Conservation (phyloP, 2,329 filamentous ascomycete species). For the Davidsoniella neocaledoniae region DNA sequence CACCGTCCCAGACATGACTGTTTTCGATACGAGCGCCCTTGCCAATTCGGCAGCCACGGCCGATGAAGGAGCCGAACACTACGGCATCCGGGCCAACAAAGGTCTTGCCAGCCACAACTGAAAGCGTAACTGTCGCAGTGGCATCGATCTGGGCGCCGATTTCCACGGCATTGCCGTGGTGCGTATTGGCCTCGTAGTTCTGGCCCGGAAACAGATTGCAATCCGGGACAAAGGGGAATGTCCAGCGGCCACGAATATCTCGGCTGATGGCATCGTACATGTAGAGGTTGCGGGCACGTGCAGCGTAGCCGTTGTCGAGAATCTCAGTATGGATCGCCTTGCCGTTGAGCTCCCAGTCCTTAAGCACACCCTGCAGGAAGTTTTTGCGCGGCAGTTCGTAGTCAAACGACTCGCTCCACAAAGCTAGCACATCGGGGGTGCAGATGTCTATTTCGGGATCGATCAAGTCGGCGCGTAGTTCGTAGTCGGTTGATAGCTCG, state of each 20-base stretch:
- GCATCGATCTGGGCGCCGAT: slow-evolving; percentile 63
- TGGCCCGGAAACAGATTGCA: slow-evolving; percentile 69
- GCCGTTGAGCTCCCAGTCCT: slow-evolving; percentile 92
- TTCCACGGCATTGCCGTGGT: slow-evolving; percentile 22
- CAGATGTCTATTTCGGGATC: slow-evolving; percentile 96
- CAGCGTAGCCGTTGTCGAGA: slow-evolving; percentile 66
- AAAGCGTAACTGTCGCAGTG: slow-evolving; percentile 52
- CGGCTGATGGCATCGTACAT: slow-evolving; percentile 80
- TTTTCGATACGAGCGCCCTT: slow-evolving; percentile 63
- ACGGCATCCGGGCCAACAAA: slow-evolving; percentile 55
- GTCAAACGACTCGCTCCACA: slow-evolving; percentile 97
- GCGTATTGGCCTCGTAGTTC: slow-evolving; percentile 52
- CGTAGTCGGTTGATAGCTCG: slow-evolving; percentile 52
- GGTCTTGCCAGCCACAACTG: slow-evolving; percentile 61
- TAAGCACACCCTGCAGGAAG: slow-evolving; percentile 81
- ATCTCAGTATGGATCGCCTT: slow-evolving; percentile 93
- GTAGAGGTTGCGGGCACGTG: slow-evolving; percentile 68
- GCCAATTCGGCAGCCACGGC: slow-evolving; percentile 72
- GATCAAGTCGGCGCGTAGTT: slow-evolving; percentile 72
- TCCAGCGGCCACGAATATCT: slow-evolving; percentile 75
- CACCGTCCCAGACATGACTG: slow-evolving; percentile 79
- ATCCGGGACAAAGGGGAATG: slow-evolving; percentile 77
- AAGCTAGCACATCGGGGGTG: slow-evolving; percentile 80
- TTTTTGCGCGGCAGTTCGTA: slow-evolving; percentile 80
- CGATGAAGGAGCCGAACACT: slow-evolving; percentile 64